A percentile compares a stretch with the other conserved stretches of the same genome.
Conservation (phyloP, 495 filamentous ascomycete genomes). For the Annulohypoxylon bovei region DNA sequence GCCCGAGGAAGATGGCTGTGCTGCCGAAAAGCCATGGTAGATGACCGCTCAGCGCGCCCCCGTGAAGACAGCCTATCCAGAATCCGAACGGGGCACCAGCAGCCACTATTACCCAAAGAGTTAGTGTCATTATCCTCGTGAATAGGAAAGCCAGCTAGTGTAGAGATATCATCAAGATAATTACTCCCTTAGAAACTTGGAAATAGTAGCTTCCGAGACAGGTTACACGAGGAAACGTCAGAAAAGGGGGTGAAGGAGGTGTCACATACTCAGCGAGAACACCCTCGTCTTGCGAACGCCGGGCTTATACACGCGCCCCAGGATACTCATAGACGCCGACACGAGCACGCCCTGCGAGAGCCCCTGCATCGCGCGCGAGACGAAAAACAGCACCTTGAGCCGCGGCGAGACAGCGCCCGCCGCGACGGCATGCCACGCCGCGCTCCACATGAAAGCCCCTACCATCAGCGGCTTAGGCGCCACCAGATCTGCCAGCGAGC, state of each 20-base stretch:
- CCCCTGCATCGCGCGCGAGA: slow-evolving; percentile 66
- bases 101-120: slow-evolving; percentile 51
- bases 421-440: slow-evolving; percentile 55
- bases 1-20: slow-evolving; percentile 63
- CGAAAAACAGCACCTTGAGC: slow-evolving; percentile 59
- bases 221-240: not conserved
- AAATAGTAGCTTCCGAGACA: no score
- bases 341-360: slow-evolving; percentile 67
- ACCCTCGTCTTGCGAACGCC: slow-evolving; percentile 67
- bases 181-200: no score
- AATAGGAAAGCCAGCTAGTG: not conserved
- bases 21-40: slow-evolving; percentile 59
- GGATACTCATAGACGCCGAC: slow-evolving; percentile 67
- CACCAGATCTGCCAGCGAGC: slow-evolving; percentile 55
- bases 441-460: slow-evolving; percentile 56
- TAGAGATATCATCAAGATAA: no score
- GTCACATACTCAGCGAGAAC: slow-evolving; percentile 59
- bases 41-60: slow-evolving; percentile 55
- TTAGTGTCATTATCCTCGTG: not conserved
- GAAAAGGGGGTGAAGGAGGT: not conserved
- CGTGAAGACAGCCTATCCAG: slow-evolving; percentile 44
- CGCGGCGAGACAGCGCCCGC: slow-evolving; percentile 52
- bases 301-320: slow-evolving; percentile 64
- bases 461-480: slow-evolving; percentile 56
- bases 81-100: slow-evolving; percentile 65